A percentile compares a stretch with the other conserved stretches of the same genome.
Evolutionary conservation across 768 basidiomycete genomes (phyloP).

Genomic region (Auriculariales sp.): DNA sequence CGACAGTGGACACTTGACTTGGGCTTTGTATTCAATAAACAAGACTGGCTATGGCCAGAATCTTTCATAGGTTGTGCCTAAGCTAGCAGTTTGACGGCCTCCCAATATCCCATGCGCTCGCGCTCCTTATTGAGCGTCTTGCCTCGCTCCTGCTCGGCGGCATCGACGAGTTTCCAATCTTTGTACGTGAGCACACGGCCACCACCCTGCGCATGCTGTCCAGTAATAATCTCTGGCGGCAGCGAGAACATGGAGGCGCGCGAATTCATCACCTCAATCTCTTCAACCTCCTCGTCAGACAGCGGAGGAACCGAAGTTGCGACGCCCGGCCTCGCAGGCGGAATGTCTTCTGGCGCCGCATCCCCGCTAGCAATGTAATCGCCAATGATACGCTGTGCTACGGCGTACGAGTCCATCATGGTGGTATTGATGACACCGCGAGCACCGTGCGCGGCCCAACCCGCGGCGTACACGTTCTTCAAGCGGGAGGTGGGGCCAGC

Average conservation of each 20-base stretch:
- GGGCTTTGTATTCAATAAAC: too few relatives aligned
- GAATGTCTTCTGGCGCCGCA: not conserved
- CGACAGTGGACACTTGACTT: not conserved
- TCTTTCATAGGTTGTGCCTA: too few relatives aligned
- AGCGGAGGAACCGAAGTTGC: not conserved
- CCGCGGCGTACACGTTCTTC: constrained; percentile 72
- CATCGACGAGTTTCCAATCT: constrained; percentile 65
- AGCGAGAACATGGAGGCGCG: constrained; percentile 4
- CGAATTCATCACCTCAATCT: constrained; percentile 9
- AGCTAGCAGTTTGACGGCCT: not conserved
- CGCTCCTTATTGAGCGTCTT: constrained; percentile 47
- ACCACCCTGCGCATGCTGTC: constrained; percentile 24
- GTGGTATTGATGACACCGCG: constrained; percentile 84
- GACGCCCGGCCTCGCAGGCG: not conserved
- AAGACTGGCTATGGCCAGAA: too few relatives aligned
- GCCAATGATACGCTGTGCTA: constrained; percentile 53
- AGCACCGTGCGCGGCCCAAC: constrained; percentile 88
- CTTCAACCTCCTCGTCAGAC: constrained; percentile 3
- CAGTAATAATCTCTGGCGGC: constrained; percentile 14
- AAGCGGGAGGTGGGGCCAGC: constrained; percentile 12
- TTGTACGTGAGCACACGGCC: constrained; percentile 42
- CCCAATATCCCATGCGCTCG: constrained; percentile 46
- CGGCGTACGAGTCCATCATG: constrained; percentile 81
- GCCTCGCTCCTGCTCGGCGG: constrained; percentile 54
- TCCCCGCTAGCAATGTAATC: constrained; percentile 28